A percentile compares a stretch with the other conserved stretches of the same genome.
These are phyloP conservation scores for Catenaria anguillulae DNA, from an alignment of 371 early-diverging fungal species.

Conservation along the genomic window DNA sequence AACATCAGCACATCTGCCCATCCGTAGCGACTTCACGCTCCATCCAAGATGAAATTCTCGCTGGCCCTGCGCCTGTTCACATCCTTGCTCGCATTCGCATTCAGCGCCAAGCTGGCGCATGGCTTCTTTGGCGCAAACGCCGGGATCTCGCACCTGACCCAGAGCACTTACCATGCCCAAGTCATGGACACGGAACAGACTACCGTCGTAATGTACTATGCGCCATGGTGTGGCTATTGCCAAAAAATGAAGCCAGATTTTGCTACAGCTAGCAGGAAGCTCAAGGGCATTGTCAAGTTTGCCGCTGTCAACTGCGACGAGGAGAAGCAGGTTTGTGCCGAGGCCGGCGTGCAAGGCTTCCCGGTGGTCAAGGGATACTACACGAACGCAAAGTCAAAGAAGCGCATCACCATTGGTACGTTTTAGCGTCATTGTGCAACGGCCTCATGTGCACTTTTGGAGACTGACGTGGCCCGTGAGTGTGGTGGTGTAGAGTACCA, in stretches of 20 bases:
- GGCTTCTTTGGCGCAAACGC: background rate
- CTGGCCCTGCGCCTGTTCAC: background rate
- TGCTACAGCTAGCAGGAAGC: conserved; percentile 65
- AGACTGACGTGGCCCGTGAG: too few species aligned
- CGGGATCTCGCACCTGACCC: background rate
- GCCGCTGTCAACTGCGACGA: conserved; percentile 83
- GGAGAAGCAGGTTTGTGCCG: conserved; percentile 53
- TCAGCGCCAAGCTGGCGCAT: background rate
- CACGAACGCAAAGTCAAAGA: conserved; percentile 23
- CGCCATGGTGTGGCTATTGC: conserved; percentile 94
- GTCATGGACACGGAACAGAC: conserved; percentile 19
- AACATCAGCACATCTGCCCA: too few species aligned
- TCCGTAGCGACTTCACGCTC: too few species aligned
- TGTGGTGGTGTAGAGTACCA: too few species aligned
- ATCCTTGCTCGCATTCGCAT: background rate
- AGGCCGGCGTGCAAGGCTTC: conserved; percentile 69
- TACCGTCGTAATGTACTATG: conserved; percentile 73
- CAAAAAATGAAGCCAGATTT: conserved; percentile 73
- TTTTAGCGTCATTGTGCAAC: background rate
- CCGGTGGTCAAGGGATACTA: conserved; percentile 87
- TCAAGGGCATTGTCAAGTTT: conserved; percentile 64
- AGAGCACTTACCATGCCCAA: background rate
- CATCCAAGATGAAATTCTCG: background rate
- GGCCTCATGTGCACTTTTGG: too few species aligned
- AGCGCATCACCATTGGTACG: conserved; percentile 19